These are phyloP conservation scores for Lactarius evosmus DNA, from an alignment of 768 basidiomycete species.

Conservation along the genomic window DNA sequence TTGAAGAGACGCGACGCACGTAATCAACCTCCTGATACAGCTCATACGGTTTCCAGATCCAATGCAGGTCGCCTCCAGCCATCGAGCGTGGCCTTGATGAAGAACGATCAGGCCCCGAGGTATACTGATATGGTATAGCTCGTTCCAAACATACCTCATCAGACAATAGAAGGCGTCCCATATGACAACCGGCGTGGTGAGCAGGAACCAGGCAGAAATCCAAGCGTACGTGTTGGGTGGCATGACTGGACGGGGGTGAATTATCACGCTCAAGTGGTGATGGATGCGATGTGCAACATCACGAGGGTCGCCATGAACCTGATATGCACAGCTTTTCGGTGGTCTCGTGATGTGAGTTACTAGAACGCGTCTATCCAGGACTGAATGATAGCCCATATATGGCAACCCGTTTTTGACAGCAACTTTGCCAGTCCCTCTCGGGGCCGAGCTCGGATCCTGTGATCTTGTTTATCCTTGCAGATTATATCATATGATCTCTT, in stretches of 20 bases:
- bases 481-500: neutral
- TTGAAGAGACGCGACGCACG: constrained; percentile 33
- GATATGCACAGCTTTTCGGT: neutral
- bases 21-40: constrained; percentile 66
- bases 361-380: neutral
- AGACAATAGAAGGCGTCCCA: constrained; percentile 87
- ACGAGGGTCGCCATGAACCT: neutral
- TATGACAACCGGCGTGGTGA: constrained; percentile 59
- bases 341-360: constrained; percentile 9
- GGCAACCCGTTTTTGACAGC: neutral
- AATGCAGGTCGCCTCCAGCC: constrained; percentile 83
- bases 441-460: neutral
- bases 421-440: neutral
- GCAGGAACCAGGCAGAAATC: constrained; percentile 42
- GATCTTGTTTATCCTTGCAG: neutral
- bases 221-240: constrained; percentile 31
- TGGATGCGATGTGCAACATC: neutral
- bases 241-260: constrained; percentile 23
- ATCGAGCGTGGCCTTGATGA: constrained; percentile 73
- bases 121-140: neutral
- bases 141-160: constrained; percentile 52
- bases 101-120: neutral
- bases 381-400: neutral
- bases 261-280: neutral
- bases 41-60: constrained; percentile 86